phyloP scores from a whole-genome alignment of 176 grass and related monocot genomes.

The Tuctoria greenei region DNA sequence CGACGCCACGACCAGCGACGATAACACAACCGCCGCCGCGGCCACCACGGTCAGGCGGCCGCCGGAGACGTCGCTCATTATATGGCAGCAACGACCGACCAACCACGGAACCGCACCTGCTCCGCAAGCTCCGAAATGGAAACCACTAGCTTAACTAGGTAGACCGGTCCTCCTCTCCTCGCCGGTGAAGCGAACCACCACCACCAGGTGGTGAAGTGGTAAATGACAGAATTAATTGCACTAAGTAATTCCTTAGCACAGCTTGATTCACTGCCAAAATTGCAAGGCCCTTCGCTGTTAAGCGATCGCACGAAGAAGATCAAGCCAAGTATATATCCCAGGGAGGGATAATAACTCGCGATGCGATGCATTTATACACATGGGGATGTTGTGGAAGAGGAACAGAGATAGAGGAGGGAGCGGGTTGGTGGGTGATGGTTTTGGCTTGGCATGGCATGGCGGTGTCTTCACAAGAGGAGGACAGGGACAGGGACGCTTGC shows the following conservation, averaged over 20 bases:
- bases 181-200: background rate
- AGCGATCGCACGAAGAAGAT: background rate
- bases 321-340: background rate
- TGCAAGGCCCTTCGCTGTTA: background rate
- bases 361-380: constrained; percentile 4
- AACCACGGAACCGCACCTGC: too few relatives aligned
- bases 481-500: too few relatives aligned
- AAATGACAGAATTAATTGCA: constrained; percentile 9
- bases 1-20: constrained; percentile 22
- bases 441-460: constrained; percentile 39
- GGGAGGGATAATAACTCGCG: background rate
- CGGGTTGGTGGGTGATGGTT: constrained; percentile 41
- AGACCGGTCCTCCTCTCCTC: background rate
- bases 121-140: background rate
- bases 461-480: constrained; percentile 38
- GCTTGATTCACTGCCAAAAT: constrained; percentile 11
- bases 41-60: constrained; percentile 29
- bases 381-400: background rate
- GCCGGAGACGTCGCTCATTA: constrained; percentile 53
- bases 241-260: background rate
- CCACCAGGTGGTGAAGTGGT: background rate
- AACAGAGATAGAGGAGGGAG: background rate
- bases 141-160: background rate
- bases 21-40: background rate
- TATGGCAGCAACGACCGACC: too few relatives aligned